phyloP scores from a whole-genome alignment of 306 rosid species.

The Medicago truncatula region MtrunA17r5.0-ANR NC_053046.1:19545501-19546000 shows the following conservation, averaged over 20 bases:
- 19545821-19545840: constrained; percentile 82
- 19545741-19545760: not conserved
- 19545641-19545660: no score
- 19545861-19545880: constrained; percentile 98
- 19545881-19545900: constrained; percentile 68
- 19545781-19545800: not conserved
- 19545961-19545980: constrained; percentile 75
- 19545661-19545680: no score
- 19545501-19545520: no score
- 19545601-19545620: no score
- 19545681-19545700: no score
- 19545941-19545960: constrained; percentile 78
- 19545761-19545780: not conserved
- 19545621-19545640: no score
- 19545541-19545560: no score
- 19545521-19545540: no score
- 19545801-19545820: constrained; percentile 87
- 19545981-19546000: constrained; percentile 72
- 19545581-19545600: no score
- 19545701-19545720: no score
- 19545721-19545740: no score
- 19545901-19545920: constrained; percentile 94
- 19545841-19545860: constrained; percentile 77
- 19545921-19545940: constrained; percentile 92
- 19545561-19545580: no score